Conservation (phyloP, 2,329 filamentous ascomycete species). For the Fusarium nurragi region DNA sequence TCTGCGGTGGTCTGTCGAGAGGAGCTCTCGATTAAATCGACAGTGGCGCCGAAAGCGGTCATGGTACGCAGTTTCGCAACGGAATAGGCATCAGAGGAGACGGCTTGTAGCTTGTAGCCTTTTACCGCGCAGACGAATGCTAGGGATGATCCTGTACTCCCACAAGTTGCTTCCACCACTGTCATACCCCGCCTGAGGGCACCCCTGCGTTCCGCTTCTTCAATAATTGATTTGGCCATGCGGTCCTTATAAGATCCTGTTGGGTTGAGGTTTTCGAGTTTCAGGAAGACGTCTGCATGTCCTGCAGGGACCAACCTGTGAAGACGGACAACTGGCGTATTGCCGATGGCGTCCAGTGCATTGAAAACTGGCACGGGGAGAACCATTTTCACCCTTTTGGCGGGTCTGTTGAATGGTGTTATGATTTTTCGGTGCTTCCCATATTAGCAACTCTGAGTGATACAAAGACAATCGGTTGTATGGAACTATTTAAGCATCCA, state of each 20-base stretch:
- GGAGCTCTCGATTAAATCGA: neutral
- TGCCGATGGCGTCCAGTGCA: neutral
- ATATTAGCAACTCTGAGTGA: too few species aligned
- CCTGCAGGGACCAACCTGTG: neutral
- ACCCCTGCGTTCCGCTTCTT: neutral
- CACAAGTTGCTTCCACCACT: neutral
- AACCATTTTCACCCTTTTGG: too few species aligned
- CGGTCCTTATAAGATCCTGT: constrained; percentile 15
- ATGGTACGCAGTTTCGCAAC: neutral
- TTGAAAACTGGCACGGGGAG: too few species aligned
- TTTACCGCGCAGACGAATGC: constrained; percentile 5
- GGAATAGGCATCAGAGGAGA: neutral
- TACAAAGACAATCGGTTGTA: too few species aligned
- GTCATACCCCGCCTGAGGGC: neutral
- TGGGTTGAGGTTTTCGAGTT: constrained; percentile 1
- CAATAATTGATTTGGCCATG: constrained; percentile 8
- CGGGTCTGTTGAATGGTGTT: too few species aligned
- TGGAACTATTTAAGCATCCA: too few species aligned
- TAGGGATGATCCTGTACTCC: constrained; percentile 11
- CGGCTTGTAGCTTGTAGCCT: neutral
- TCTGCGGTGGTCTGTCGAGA: neutral
- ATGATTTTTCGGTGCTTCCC: too few species aligned
- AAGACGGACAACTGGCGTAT: neutral
- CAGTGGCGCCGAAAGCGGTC: neutral
- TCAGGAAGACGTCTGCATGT: neutral